phyloP scores from a whole-genome alignment of 164 flowering plant species.

The Annona squamosa region DNA sequence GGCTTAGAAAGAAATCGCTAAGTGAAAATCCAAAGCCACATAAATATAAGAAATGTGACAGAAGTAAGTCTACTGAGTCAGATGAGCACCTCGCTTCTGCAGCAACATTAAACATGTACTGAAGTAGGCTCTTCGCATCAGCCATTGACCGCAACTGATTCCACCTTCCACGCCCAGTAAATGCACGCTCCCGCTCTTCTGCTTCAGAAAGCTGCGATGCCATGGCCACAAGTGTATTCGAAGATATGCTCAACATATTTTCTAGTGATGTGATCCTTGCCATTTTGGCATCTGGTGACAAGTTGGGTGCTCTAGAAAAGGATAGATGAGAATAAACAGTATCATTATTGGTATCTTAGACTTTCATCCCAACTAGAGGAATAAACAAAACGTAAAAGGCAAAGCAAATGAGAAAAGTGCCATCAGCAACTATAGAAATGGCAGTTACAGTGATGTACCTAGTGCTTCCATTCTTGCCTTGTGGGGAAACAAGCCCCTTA shows the following conservation, averaged over 20 bases:
- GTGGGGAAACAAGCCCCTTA: conserved; percentile 78
- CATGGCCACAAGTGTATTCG: conserved; percentile 91
- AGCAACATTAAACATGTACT: conserved; percentile 81
- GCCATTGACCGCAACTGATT: conserved; percentile 92
- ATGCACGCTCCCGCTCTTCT: conserved; percentile 92
- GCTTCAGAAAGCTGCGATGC: conserved; percentile 99
- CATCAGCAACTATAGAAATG: neutral
- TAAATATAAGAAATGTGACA: neutral
- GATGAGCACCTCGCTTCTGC: conserved; percentile 64
- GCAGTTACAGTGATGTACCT: conserved; percentile 4
- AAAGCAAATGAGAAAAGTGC: neutral
- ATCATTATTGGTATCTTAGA: neutral
- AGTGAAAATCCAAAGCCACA: neutral
- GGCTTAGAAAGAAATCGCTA: neutral
- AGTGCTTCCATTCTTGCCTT: conserved; percentile 79
- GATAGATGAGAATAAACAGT: neutral
- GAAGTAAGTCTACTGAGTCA: neutral
- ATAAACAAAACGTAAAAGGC: neutral
- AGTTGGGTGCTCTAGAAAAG: conserved; percentile 56
- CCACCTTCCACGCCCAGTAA: conserved; percentile 82
- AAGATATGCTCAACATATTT: conserved; percentile 80
- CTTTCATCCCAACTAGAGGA: neutral
- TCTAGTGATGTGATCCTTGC: conserved; percentile 89
- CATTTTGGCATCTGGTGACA: conserved; percentile 90
- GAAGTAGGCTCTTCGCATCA: conserved; percentile 91